Percentiles rank a stretch among this genome's conserved stretches.
These are phyloP conservation scores for Ophiostoma novo-ulmi DNA, from an alignment of 2,329 filamentous ascomycete genomes.

Conservation along the genomic window DNA sequence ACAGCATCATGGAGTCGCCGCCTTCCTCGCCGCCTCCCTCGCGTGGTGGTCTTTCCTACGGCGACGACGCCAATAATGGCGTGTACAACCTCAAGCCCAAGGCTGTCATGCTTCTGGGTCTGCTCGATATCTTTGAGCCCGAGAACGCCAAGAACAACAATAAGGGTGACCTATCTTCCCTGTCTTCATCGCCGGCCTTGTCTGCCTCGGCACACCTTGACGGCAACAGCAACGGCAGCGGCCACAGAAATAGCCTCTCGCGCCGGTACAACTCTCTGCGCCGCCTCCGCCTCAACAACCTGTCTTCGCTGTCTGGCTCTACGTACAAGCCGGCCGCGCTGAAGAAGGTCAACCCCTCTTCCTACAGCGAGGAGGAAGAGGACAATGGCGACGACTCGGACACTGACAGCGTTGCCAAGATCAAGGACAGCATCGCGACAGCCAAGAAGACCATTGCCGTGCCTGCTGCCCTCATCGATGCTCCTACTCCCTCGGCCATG, in stretches of 20 bases:
- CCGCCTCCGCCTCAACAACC: slow-evolving; percentile 6
- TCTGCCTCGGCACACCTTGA: neutral
- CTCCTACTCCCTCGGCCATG: neutral
- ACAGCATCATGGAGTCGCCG: slow-evolving; percentile 14
- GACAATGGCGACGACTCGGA: neutral
- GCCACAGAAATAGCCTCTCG: slow-evolving; percentile 1
- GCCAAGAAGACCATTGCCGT: slow-evolving; percentile 12
- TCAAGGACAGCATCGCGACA: neutral
- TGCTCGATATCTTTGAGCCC: slow-evolving; percentile 20
- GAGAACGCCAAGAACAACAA: slow-evolving; percentile 13
- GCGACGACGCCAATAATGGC: slow-evolving; percentile 24
- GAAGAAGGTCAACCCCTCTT: neutral
- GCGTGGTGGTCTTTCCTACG: neutral
- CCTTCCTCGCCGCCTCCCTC: slow-evolving; percentile 20
- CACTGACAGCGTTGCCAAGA: neutral
- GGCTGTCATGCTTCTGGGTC: slow-evolving; percentile 27
- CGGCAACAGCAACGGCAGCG: neutral
- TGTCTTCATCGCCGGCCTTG: neutral
- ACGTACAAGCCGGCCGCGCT: neutral
- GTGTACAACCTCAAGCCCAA: slow-evolving; percentile 23
- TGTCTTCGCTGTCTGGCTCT: neutral
- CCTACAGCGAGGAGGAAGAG: neutral
- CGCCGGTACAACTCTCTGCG: slow-evolving; percentile 25
- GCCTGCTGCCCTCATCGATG: slow-evolving; percentile 12
- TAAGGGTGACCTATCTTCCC: neutral